Base-by-base conservation (phyloP, 352 stramenopile genomes). In the Aphanomyces invadans region DNA sequence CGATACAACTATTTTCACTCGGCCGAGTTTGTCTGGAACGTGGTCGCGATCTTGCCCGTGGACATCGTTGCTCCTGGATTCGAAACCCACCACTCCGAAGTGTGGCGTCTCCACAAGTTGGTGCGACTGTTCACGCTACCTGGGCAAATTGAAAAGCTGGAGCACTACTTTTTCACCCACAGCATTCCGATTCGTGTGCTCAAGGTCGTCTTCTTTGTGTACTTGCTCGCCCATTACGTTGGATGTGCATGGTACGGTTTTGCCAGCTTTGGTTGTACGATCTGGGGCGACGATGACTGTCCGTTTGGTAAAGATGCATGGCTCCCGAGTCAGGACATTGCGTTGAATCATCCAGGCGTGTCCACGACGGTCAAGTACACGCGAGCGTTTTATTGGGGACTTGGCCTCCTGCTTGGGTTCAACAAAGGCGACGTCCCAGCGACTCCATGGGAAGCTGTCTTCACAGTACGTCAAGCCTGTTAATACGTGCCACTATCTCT, bases 131-230 rank as follows among this genome's bases (percentile, higher is more conserved):
- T 79, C n/a, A 74, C 79, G 0, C 39, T 91, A 59, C 31, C 88
- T 85, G 23, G 66, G 71, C 21, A 76, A 74, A n/a, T 84, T 75
- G 48, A 65, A 38, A 0, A 87, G 19, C 42, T 91, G 0, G 85
- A 73, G 78, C 66, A 67, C 12, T 86, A 82, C 26, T 61, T 90
- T 4, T 81, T 90, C 33, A 71, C 87, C 19, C 65, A 81, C 3
- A 90, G 89, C 53, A 75, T 91, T 48, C 74, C 82, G n/a, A 71
- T 83, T 4, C 83, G 80, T 32, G 80, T 81, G 9, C 33, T 78
- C 10, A 91, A 91, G 68, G 28, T 91, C 4, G 73, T 88, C 33
- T 83, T 91, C 44, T 79, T 88, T n/a, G 62, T 91, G 3, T 49
- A 88, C 4, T 70, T 91, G 0, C 71, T 76, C 10, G 78, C 77